These are phyloP conservation scores for Calonectria hongkongensis DNA, from an alignment of 2,329 filamentous ascomycete species.

Conservation along the genomic window DNA sequence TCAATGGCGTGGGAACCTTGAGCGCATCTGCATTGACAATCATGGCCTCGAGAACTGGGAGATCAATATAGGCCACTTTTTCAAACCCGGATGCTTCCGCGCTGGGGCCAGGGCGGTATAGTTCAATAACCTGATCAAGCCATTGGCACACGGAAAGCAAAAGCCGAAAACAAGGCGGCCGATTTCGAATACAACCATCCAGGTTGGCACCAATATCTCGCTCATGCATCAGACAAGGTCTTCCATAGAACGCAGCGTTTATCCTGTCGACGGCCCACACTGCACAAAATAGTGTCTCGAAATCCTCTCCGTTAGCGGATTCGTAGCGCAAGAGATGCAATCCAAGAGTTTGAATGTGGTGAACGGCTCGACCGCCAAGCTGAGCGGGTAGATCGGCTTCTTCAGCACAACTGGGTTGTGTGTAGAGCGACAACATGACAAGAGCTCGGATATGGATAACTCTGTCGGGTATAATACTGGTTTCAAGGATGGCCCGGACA, in stretches of 20 bases:
- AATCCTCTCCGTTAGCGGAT: constrained; percentile 62
- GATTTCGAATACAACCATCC: constrained; percentile 69
- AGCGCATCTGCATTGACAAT: constrained; percentile 73
- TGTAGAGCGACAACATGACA: constrained; percentile 74
- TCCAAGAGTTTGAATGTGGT: constrained; percentile 74
- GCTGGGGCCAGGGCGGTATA: constrained; percentile 74
- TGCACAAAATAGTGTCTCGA: constrained; percentile 73
- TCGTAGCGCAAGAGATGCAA: constrained; percentile 70
- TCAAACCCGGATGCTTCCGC: constrained; percentile 63
- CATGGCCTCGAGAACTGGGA: constrained; percentile 75
- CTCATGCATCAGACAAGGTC: constrained; percentile 76
- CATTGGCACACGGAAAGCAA: constrained; percentile 73
- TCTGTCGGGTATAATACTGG: constrained; percentile 72
- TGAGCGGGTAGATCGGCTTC: constrained; percentile 74
- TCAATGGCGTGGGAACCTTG: constrained; percentile 67
- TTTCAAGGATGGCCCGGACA: constrained; percentile 70
- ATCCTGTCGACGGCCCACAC: constrained; percentile 78
- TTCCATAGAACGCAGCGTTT: constrained; percentile 75
- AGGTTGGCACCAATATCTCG: constrained; percentile 74
- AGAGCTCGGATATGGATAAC: constrained; percentile 73
- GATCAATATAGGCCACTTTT: constrained; percentile 69
- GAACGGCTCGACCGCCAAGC: constrained; percentile 71
- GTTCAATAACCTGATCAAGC: constrained; percentile 75
- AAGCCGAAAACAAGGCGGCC: constrained; percentile 73
- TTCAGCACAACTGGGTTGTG: constrained; percentile 71